A percentile compares a stretch with the other conserved stretches of the same genome.
Evolutionary conservation across 176 grass and related monocot genomes (phyloP).

Genomic region (Coix lacrymajobi): DNA sequence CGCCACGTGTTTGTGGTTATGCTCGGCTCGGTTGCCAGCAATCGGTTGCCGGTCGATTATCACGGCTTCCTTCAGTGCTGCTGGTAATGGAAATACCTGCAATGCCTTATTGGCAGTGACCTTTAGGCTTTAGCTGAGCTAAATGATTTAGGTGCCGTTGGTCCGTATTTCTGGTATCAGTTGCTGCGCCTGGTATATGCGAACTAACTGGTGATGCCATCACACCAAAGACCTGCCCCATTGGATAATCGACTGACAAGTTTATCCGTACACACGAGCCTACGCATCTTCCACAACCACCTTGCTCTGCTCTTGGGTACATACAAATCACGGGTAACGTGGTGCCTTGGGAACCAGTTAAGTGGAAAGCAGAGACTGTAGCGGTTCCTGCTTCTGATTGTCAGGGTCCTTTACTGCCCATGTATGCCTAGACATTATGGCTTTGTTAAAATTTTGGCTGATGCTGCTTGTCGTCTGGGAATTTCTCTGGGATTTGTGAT

Average conservation of each 20-base stretch:
- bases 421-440: background rate
- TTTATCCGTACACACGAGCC: background rate
- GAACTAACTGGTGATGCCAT: background rate
- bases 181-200: background rate
- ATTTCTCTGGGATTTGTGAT: background rate
- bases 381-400: background rate
- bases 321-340: background rate
- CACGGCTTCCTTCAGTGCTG: background rate
- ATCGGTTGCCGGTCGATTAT: background rate
- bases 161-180: background rate
- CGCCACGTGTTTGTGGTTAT: conserved; percentile 7
- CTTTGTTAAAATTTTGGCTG: background rate
- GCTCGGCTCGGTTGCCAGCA: background rate
- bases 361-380: background rate
- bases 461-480: background rate
- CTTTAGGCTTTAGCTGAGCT: background rate
- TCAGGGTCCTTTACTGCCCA: background rate
- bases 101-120: background rate
- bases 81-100: background rate
- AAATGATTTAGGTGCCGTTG: background rate
- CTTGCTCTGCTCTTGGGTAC: background rate
- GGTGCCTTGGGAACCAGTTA: background rate
- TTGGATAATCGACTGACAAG: background rate
- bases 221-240: background rate
- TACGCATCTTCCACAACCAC: background rate